Evolutionary conservation across 163 green algal species (phyloP).

Genomic region (Scenedesmus sp.): DNA sequence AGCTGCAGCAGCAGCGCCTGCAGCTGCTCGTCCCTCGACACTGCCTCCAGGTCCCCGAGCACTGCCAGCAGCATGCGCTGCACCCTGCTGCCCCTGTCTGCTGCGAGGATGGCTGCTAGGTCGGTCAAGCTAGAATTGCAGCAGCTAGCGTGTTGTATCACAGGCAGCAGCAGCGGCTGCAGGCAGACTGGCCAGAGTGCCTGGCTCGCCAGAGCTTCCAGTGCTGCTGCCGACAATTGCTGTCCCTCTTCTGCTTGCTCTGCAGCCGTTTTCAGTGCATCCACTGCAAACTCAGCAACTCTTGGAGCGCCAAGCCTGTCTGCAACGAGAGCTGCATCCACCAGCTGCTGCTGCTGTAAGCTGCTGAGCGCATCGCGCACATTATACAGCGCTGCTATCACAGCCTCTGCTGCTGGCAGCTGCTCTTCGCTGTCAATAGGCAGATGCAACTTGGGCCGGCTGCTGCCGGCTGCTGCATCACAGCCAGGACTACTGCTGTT

Average conservation of each 20-base stretch:
- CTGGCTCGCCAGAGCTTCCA: neutral
- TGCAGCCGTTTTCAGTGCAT: neutral
- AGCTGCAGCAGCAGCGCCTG: neutral
- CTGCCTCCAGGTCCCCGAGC: neutral
- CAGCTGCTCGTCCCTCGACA: neutral
- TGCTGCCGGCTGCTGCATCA: neutral
- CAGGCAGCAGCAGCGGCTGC: neutral
- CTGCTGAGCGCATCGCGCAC: neutral
- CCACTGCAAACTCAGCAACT: neutral
- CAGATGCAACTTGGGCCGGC: neutral
- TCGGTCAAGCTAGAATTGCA: neutral
- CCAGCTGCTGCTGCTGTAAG: neutral
- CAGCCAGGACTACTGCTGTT: neutral
- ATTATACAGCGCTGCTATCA: constrained; percentile 3
- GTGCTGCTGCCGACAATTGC: neutral
- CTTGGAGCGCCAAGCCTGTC: neutral
- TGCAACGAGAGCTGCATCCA: neutral
- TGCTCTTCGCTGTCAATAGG: neutral
- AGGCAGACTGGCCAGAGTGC: neutral
- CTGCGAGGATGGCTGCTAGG: neutral
- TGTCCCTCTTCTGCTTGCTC: neutral
- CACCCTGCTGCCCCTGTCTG: neutral
- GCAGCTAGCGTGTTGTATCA: neutral
- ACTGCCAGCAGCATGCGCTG: constrained; percentile 1
- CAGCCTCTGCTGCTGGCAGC: constrained; percentile 10